Conservation (phyloP, 2,329 filamentous ascomycete species). For the Exserohilum turcica region DNA sequence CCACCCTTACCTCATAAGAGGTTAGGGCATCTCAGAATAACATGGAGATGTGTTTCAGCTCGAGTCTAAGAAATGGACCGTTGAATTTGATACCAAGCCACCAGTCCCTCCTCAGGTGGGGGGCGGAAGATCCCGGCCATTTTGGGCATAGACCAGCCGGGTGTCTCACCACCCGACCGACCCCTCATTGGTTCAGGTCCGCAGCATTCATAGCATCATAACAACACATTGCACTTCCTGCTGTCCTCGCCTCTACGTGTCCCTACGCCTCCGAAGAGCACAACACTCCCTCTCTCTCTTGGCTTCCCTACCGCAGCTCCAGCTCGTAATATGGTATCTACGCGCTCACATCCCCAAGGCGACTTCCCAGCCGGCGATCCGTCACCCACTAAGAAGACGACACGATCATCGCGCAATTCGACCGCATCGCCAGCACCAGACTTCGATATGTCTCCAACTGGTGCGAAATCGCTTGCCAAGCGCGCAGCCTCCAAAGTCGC, state of each 20-base stretch:
- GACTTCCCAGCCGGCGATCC: conserved; percentile 44
- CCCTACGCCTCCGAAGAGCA: background rate
- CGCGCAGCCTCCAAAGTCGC: conserved; percentile 33
- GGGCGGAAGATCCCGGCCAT: background rate
- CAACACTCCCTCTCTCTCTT: background rate
- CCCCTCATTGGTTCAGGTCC: conserved; percentile 5
- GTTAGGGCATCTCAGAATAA: too few relatives aligned
- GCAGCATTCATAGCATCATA: conserved; percentile 9
- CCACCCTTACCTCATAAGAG: too few relatives aligned
- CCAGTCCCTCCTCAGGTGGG: too few relatives aligned
- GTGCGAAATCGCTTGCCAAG: conserved; percentile 23
- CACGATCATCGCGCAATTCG: conserved; percentile 39
- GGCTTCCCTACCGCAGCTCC: background rate
- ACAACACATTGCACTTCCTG: conserved; percentile 13
- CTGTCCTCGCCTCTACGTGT: background rate
- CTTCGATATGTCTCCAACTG: conserved; percentile 23
- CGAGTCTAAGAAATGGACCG: too few relatives aligned
- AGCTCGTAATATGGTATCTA: conserved; percentile 45
- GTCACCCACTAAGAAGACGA: conserved; percentile 45
- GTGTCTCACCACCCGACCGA: conserved; percentile 5
- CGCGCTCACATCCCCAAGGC: conserved; percentile 44
- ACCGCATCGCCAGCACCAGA: conserved; percentile 40
- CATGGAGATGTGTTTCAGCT: too few relatives aligned
- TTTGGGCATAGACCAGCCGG: conserved; percentile 8
- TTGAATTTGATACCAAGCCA: too few relatives aligned